Evolutionary conservation across 2,329 filamentous ascomycete genomes (phyloP).

Genomic region (Aspergillus udagawae): DNA sequence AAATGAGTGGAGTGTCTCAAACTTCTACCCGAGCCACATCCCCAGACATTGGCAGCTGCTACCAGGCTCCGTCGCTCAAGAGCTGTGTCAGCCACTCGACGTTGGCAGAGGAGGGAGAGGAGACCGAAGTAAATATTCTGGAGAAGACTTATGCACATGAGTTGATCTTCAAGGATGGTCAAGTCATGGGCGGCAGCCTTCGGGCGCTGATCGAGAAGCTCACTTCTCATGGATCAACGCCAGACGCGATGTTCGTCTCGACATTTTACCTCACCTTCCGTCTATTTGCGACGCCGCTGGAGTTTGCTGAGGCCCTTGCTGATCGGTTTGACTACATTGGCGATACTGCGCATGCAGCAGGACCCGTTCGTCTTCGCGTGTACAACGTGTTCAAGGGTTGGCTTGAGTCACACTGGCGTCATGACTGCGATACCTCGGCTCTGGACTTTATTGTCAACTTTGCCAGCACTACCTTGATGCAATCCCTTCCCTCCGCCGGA

Average conservation of each 20-base stretch:
- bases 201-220: constrained; percentile 89
- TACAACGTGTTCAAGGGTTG: constrained; percentile 98
- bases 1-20: constrained; percentile 73
- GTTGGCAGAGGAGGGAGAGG: constrained; percentile 70
- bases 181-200: constrained; percentile 88
- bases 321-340: constrained; percentile 90
- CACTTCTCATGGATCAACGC: constrained; percentile 87
- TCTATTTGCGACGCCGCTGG: constrained; percentile 76
- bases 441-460: constrained; percentile 74
- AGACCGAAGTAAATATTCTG: constrained; percentile 78
- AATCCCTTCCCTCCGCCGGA: constrained; percentile 70
- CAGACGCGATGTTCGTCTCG: constrained; percentile 85
- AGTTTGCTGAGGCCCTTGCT: constrained; percentile 77
- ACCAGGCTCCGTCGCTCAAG: constrained; percentile 61
- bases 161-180: constrained; percentile 89
- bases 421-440: constrained; percentile 72
- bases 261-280: constrained; percentile 97
- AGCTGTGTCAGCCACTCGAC: constrained; percentile 63
- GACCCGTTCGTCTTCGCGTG: constrained; percentile 80
- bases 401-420: constrained; percentile 93
- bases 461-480: constrained; percentile 66
- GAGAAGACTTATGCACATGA: constrained; percentile 90
- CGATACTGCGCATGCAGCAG: constrained; percentile 69
- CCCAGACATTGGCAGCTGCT: constrained; percentile 61
- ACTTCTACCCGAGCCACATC: constrained; percentile 86